A percentile compares a stretch with the other conserved stretches of the same genome.
These are phyloP conservation scores for Alternaria consortialis DNA, from an alignment of 2,329 filamentous ascomycete genomes.

Conservation along the genomic window DNA sequence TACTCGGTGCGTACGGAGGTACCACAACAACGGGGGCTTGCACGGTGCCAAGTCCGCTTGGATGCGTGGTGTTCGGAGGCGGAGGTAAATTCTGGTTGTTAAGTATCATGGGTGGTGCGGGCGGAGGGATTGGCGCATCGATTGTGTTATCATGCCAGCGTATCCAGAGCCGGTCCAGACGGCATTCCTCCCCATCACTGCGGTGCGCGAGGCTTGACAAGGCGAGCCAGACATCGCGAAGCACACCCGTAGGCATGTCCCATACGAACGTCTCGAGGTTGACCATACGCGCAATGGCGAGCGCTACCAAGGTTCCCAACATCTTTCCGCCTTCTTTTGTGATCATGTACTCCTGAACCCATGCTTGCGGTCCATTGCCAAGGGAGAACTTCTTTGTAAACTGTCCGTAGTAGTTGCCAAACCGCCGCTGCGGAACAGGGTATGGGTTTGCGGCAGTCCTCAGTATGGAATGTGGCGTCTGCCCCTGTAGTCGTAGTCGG, in stretches of 20 bases:
- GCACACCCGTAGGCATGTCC: constrained; percentile 88
- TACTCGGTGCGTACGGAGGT: constrained; percentile 38
- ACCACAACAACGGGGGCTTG: constrained; percentile 46
- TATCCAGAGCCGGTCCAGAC: constrained; percentile 78
- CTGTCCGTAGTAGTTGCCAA: constrained; percentile 79
- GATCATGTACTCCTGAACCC: constrained; percentile 83
- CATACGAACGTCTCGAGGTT: constrained; percentile 84
- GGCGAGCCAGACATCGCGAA: constrained; percentile 82
- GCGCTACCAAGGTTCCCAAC: constrained; percentile 82
- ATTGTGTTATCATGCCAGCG: constrained; percentile 81
- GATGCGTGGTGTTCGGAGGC: constrained; percentile 49
- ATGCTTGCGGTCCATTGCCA: constrained; percentile 80
- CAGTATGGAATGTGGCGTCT: constrained; percentile 12
- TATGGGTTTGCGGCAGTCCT: constrained; percentile 39
- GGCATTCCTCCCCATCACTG: constrained; percentile 67
- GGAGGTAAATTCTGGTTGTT: constrained; percentile 51
- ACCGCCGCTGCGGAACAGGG: constrained; percentile 55
- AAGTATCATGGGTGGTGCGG: constrained; percentile 49
- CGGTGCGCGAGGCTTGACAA: constrained; percentile 74
- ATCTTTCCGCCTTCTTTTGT: constrained; percentile 86
- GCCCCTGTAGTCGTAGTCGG: constrained; percentile 36
- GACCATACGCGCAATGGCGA: constrained; percentile 82
- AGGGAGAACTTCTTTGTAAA: constrained; percentile 84
- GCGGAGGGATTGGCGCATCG: constrained; percentile 50
- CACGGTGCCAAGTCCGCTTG: constrained; percentile 44